These are phyloP conservation scores for Schizochytrium sp. DNA, from an alignment of 108 stramenopile genomes.

Conservation along the genomic window DNA sequence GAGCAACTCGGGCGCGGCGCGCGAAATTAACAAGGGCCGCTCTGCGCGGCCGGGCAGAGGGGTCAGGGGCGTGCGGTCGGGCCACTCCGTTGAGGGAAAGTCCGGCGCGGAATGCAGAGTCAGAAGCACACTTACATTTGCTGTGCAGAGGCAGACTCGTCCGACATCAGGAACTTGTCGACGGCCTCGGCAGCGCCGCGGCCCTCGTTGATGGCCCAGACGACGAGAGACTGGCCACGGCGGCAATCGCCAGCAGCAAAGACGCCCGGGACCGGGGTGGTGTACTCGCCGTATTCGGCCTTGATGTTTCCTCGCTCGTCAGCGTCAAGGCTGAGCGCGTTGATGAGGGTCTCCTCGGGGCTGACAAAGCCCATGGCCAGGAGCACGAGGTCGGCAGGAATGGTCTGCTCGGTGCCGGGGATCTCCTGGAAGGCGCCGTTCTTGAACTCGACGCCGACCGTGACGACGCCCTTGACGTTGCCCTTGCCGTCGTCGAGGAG, in stretches of 20 bases:
- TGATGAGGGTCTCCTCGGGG: conserved; percentile 71
- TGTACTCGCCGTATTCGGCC: conserved; percentile 87
- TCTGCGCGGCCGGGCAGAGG: too few relatives aligned
- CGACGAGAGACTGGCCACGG: conserved; percentile 87
- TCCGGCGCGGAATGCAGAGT: too few relatives aligned
- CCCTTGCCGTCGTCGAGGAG: conserved; percentile 81
- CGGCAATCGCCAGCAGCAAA: conserved; percentile 97
- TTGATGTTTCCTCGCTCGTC: conserved; percentile 90
- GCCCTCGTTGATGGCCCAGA: conserved; percentile 97
- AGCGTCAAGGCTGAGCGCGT: conserved; percentile 68
- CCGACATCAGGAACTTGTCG: conserved; percentile 65
- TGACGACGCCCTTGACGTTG: conserved; percentile 81
- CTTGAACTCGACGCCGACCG: conserved; percentile 77
- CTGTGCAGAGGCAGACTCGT: conserved; percentile 31
- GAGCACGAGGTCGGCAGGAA: conserved; percentile 78
- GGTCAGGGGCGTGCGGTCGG: too few relatives aligned
- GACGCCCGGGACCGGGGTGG: conserved; percentile 81
- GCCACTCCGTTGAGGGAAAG: too few relatives aligned
- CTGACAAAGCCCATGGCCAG: conserved; percentile 94
- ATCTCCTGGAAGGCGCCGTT: conserved; percentile 61
- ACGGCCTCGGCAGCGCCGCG: conserved; percentile 80
- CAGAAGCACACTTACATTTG: background rate
- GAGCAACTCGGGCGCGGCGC: too few relatives aligned
- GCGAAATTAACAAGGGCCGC: too few relatives aligned
- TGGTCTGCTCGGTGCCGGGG: conserved; percentile 77